These are phyloP conservation scores for Erodium chrysanthum DNA, from an alignment of 441 rosid species.

Conservation along the genomic window DNA sequence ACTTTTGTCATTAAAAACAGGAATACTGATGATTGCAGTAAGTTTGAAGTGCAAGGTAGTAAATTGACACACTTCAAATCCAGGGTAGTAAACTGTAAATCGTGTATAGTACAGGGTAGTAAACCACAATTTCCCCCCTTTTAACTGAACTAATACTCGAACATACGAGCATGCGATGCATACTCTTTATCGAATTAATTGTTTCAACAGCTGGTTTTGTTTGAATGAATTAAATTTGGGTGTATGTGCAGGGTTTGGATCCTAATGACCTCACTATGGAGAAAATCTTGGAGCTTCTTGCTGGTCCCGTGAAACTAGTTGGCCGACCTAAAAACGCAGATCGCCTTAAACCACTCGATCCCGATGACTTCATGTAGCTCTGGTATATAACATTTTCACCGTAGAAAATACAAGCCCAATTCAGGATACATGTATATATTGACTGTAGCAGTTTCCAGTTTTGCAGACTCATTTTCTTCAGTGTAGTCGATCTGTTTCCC, in stretches of 20 bases:
- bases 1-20: no score
- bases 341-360: neutral
- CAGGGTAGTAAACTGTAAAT: neutral
- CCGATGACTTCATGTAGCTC: neutral
- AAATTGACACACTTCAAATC: neutral
- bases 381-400: neutral
- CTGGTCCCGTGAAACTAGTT: neutral
- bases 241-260: neutral
- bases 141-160: neutral
- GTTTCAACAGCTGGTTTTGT: neutral
- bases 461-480: neutral
- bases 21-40: no score
- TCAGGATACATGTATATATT: slow-evolving; percentile 2
- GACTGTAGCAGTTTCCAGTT: neutral
- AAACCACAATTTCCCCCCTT: neutral
- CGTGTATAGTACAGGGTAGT: no score
- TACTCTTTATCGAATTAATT: neutral
- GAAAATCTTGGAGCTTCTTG: neutral
- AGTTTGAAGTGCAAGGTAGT: no score
- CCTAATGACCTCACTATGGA: neutral
- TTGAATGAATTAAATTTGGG: neutral
- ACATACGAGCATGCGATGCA: neutral
- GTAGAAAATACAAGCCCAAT: neutral
- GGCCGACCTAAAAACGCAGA: neutral
- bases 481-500: neutral